Evolutionary conservation across 2,329 filamentous ascomycete genomes (phyloP).

Genomic region (Elsinoe batatas): DNA sequence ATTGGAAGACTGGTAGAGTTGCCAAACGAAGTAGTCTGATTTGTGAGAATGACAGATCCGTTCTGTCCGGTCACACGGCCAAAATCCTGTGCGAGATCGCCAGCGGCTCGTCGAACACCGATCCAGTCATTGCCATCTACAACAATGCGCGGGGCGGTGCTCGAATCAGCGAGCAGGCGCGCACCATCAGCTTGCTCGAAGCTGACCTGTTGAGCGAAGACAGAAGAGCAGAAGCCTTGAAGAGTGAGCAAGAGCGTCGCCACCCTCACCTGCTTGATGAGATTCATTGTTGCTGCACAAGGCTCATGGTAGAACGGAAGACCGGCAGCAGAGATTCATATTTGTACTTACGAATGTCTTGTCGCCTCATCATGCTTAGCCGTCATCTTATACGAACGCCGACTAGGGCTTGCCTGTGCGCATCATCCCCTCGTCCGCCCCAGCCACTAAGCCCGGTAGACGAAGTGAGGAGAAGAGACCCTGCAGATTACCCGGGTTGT

Average conservation of each 20-base stretch:
- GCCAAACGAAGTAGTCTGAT: slow-evolving; percentile 25
- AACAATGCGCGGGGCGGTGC: slow-evolving; percentile 31
- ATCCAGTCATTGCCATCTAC: slow-evolving; percentile 54
- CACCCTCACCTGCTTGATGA: background rate
- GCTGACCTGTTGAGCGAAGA: background rate
- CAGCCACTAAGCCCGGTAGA: background rate
- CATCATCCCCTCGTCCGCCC: background rate
- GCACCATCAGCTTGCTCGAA: background rate
- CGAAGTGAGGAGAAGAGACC: background rate
- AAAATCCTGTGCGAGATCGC: slow-evolving; percentile 59
- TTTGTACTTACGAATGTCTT: background rate
- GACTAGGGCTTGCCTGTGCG: no score
- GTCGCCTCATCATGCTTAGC: background rate
- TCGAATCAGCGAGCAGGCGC: background rate
- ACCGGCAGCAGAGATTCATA: background rate
- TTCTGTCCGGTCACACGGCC: slow-evolving; percentile 60
- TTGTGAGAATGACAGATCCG: slow-evolving; percentile 43
- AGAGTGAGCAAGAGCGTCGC: background rate
- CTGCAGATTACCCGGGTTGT: slow-evolving; percentile 5
- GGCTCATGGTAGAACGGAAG: background rate
- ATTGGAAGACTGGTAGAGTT: slow-evolving; percentile 39
- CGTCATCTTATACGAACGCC: background rate
- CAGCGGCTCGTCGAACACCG: slow-evolving; percentile 57
- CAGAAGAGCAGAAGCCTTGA: background rate
- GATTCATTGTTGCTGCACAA: background rate